Evolutionary conservation across 768 basidiomycete genomes (phyloP), one percentile per base, ranked within the genome.

Genomic region (Leucocoprinus birnbaumii): DNA sequence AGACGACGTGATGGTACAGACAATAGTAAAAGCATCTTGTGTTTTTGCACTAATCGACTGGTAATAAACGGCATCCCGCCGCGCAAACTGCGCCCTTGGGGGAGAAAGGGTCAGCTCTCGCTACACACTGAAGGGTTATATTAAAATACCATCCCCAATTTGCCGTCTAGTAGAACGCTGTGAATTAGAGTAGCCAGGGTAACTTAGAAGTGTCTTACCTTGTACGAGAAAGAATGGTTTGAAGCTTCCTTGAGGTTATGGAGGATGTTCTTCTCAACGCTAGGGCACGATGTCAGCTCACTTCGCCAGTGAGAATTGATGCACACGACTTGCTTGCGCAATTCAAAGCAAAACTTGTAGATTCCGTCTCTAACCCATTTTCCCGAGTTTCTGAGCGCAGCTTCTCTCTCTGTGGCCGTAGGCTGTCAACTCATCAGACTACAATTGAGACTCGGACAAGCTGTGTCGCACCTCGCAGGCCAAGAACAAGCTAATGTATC

Each of bases 71-170:
- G 69, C 71, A 57, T 94, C 90, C 61, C 91, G 75, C 53, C 81
- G 80, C 37, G 89, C 83, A 66, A 94, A 94, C 65, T 90, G 87
- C 0, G 88, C 85, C 87, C 85, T 87, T 24, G 54, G 51, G 48
- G 41, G 24, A 22, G 38, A 43, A 37, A 1, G 18, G 51, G 10
- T 48, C 43, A 9, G 27, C 13, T 21, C 22, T 24, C 34, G 38
- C 19, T 1, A 31, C n/a, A 47, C 25, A 46, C 19, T 19, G 37
- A 25, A 21, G 24, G 7, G n/a, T 3, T 21, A 40, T 13, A 35
- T 57, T 46, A 34, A n/a, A n/a, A n/a, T 79, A 87, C 89, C 91
- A 94, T 68, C 89, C 90, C 91, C 90, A 92, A 62, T 92, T 93
- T 25, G 87, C 87, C 11, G 90, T 87, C 86, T 89, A 38, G n/a